A percentile compares a stretch with the other conserved stretches of the same genome.
phyloP scores from a whole-genome alignment of 805 yeast genomes.

The Isabelozyma rhagii region DNA sequence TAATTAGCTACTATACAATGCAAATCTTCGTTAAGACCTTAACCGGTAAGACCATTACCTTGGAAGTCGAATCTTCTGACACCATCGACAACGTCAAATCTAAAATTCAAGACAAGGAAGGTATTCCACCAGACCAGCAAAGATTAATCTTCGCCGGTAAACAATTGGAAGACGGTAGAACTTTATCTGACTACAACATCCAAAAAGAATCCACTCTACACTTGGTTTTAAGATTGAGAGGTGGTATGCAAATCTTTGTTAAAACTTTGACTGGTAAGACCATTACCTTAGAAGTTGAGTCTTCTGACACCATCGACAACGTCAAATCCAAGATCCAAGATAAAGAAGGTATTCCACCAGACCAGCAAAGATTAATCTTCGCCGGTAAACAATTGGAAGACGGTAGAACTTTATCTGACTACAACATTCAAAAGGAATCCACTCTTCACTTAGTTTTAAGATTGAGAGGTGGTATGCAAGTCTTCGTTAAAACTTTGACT shows the following conservation, averaged over 20 bases:
- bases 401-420: conserved; percentile 30
- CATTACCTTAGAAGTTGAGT: conserved; percentile 33
- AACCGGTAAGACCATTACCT: conserved; percentile 29
- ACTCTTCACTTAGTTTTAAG: conserved; percentile 33
- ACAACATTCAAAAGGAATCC: conserved; percentile 47
- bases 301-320: conserved; percentile 45
- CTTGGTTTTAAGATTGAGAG: conserved; percentile 36
- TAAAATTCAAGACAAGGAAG: conserved; percentile 42
- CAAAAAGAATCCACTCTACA: conserved; percentile 43
- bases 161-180: conserved; percentile 42
- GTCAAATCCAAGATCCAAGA: conserved; percentile 43
- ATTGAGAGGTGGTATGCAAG: conserved; percentile 59
- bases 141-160: conserved; percentile 47
- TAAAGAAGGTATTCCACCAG: conserved; percentile 45
- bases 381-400: conserved; percentile 49
- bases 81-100: conserved; percentile 43
- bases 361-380: conserved; percentile 43
- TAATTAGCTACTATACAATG: conserved; percentile 9
- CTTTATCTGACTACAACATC: conserved; percentile 38
- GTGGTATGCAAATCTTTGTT: conserved; percentile 58
- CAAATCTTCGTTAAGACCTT: conserved; percentile 29
- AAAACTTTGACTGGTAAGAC: conserved; percentile 31
- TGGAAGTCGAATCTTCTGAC: conserved; percentile 43
- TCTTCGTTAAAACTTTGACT: conserved; percentile 34
- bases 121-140: conserved; percentile 45